These are phyloP conservation scores for Myxozyma neotropica DNA, from an alignment of 805 yeast species.

Conservation along the genomic window DNA sequence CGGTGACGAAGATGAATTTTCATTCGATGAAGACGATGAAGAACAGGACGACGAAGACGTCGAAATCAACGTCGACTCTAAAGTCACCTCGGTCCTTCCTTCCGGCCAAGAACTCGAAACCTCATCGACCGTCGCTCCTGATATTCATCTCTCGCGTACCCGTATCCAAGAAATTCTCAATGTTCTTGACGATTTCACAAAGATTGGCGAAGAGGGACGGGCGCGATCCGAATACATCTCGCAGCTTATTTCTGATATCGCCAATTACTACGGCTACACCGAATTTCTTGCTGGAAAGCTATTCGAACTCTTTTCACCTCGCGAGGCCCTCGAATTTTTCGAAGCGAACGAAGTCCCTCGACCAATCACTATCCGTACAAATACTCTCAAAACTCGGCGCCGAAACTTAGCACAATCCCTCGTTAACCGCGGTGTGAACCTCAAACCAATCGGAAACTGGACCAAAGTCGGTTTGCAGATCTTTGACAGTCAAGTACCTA, in stretches of 20 bases:
- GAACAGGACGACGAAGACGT: constrained; percentile 51
- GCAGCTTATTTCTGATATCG: constrained; percentile 79
- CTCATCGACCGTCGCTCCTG: constrained; percentile 63
- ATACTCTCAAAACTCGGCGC: constrained; percentile 90
- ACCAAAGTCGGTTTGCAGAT: constrained; percentile 97
- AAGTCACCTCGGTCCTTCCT: constrained; percentile 76
- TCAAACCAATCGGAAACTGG: constrained; percentile 98
- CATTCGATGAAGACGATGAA: constrained; percentile 42
- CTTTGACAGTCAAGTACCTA: constrained; percentile 98
- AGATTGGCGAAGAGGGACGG: constrained; percentile 78
- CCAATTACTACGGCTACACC: constrained; percentile 91
- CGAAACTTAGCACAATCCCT: constrained; percentile 93
- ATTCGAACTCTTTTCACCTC: constrained; percentile 86
- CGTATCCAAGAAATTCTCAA: constrained; percentile 95
- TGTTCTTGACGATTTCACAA: constrained; percentile 87
- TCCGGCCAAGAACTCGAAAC: constrained; percentile 50
- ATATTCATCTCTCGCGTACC: constrained; percentile 80
- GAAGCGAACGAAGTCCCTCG: constrained; percentile 98
- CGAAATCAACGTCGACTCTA: constrained; percentile 58
- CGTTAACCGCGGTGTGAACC: constrained; percentile 94
- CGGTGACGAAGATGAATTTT: constrained; percentile 71
- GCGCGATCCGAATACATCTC: constrained; percentile 81
- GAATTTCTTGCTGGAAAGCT: constrained; percentile 91
- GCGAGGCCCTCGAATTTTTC: constrained; percentile 96
- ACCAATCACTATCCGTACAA: constrained; percentile 97